These are phyloP conservation scores for Hygrophorus russula DNA, from an alignment of 768 basidiomycete genomes.

Conservation along the genomic window DNA sequence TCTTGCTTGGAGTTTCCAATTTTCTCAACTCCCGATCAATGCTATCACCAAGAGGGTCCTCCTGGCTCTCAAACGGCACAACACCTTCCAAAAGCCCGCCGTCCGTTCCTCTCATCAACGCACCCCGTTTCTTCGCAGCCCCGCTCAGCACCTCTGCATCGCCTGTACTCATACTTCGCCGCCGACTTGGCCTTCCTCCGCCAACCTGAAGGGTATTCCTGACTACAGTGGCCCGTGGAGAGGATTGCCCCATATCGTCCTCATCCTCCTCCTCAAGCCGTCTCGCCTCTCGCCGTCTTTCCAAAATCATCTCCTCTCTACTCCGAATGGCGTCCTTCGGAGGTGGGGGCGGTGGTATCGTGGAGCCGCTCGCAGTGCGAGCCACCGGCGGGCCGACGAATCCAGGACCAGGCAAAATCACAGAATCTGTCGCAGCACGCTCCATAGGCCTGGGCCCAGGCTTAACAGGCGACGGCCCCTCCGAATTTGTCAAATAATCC, in stretches of 20 bases:
- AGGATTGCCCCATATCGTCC: constrained; percentile 22
- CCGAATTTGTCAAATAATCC: constrained; percentile 13
- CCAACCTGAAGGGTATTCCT: constrained; percentile 21
- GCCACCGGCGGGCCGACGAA: constrained; percentile 19
- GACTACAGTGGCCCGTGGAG: constrained; percentile 6
- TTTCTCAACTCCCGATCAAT: constrained; percentile 67
- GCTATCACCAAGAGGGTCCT: constrained; percentile 52
- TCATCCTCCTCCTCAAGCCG: constrained; percentile 44
- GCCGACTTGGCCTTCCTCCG: constrained; percentile 37
- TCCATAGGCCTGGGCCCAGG: constrained; percentile 23
- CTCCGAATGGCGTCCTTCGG: constrained; percentile 56
- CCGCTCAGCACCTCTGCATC: constrained; percentile 44
- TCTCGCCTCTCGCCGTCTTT: constrained; percentile 56
- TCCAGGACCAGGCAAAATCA: constrained; percentile 25
- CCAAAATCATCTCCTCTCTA: constrained; percentile 59
- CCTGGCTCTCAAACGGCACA: constrained; percentile 21
- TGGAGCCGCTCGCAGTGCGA: constrained; percentile 28
- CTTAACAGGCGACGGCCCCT: constrained; percentile 10
- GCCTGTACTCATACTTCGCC: constrained; percentile 72
- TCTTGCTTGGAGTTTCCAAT: constrained; percentile 32
- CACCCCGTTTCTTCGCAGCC: constrained; percentile 21
- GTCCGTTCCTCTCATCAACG: constrained; percentile 22
- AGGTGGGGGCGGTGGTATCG: constrained; percentile 37
- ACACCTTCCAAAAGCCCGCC: constrained; percentile 24
- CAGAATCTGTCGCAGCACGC: constrained; percentile 43